A percentile compares a stretch with the other conserved stretches of the same genome.
phyloP scores from a whole-genome alignment of 257 asterid species.

The Plantago major region DNA sequence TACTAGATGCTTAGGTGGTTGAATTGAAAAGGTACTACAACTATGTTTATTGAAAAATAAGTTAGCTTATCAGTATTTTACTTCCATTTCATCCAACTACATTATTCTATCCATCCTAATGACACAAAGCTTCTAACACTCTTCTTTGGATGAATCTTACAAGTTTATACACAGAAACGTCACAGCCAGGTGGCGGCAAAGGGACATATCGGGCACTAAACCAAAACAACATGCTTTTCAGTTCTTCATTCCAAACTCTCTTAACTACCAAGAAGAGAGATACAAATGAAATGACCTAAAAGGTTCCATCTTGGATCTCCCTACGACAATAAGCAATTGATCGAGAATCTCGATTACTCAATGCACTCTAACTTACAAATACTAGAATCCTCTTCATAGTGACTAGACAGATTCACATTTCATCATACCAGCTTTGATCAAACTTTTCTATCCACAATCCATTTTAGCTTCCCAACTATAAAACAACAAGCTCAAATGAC shows the following conservation, averaged over 20 bases:
- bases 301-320: too few relatives aligned
- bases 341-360: neutral
- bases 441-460: neutral
- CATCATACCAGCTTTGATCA: too few relatives aligned
- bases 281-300: too few relatives aligned
- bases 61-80: too few relatives aligned
- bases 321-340: too few relatives aligned
- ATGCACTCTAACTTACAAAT: neutral
- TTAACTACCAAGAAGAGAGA: neutral
- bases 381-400: neutral
- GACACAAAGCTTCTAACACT: neutral
- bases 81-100: neutral
- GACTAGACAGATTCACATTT: too few relatives aligned
- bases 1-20: too few relatives aligned
- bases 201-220: neutral
- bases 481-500: neutral
- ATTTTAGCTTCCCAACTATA: neutral
- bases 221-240: neutral
- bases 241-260: neutral
- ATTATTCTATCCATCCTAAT: neutral
- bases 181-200: neutral
- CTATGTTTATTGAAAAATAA: neutral
- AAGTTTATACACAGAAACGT: conserved; percentile 1
- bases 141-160: neutral
- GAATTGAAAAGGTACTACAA: too few relatives aligned